Evolutionary conservation across 169 alveolate genomes (phyloP), one percentile per base, ranked within the genome.

Genomic region (Miamiensis avidus): DNA sequence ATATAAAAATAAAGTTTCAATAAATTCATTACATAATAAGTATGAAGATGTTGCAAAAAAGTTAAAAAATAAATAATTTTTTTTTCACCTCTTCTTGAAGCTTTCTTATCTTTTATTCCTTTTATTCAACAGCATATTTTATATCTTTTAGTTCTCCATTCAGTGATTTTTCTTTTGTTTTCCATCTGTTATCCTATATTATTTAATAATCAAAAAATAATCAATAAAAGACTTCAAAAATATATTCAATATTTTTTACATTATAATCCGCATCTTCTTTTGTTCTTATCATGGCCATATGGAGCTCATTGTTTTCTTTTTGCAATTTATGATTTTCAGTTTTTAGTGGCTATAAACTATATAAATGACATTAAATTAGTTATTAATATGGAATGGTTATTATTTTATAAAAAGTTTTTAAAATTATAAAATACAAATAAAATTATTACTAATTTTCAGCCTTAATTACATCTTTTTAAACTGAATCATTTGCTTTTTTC

Each of bases 241-340:
- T 20, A 49, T 49, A 49, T 49, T 49, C 4, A 49, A 11, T 49
- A 49, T n/a, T n/a, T n/a, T n/a, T n/a, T 49, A 49, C 69, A 4
- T 49, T 49, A 49, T 11, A 49, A 49, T 89, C 95, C 28, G 82
- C 77, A 33, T 92, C 92, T 81, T 95, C 97, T 73, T 92, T 93
- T 0, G 88, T 83, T 86, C 87, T 81, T 65, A 95, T 91, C 76
- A 93, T 87, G 32, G 88, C 75, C 69, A 82, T 76, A 81, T 95
- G 97, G 65, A 95, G 85, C 4, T 91, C 85, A 79, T 93, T 93
- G 87, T 95, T 95, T 82, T 95, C 95, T 78, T 88, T 91, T 34
- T 85, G 88, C 15, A 95, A 79, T 86, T 94, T 85, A 73, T 85
- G 89, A 86, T 89, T 90, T 79, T 95, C 97, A 34, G 85, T 88